Evolutionary conservation across 73 alveolate genomes (phyloP).

Genomic region (Stentor coeruleus): DNA sequence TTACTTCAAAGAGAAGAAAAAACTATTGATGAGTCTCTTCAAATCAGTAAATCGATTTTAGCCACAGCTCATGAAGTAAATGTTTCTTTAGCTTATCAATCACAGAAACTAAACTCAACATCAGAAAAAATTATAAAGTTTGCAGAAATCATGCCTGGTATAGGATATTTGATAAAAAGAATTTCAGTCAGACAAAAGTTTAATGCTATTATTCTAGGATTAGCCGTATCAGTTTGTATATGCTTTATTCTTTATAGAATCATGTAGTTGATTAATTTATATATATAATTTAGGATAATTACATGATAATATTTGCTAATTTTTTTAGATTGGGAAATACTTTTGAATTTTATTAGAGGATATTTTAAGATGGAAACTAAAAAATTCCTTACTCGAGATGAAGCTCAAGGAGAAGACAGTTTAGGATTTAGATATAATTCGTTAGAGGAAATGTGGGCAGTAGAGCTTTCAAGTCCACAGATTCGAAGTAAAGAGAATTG

Average conservation of each 20-base stretch:
- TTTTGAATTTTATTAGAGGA: too few relatives aligned
- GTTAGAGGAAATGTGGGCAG: slow-evolving; percentile 53
- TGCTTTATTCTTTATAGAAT: neutral
- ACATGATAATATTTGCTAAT: too few relatives aligned
- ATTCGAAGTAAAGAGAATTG: slow-evolving; percentile 40
- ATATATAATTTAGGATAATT: too few relatives aligned
- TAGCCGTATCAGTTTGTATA: neutral
- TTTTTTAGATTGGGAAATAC: too few relatives aligned
- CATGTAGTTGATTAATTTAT: too few relatives aligned
- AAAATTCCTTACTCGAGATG: slow-evolving; percentile 1
- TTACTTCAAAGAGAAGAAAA: neutral
- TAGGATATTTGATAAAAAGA: neutral
- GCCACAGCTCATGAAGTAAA: neutral
- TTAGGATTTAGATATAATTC: slow-evolving; percentile 31
- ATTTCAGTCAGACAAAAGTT: neutral
- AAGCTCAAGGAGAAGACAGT: slow-evolving; percentile 47
- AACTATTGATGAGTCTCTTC: neutral
- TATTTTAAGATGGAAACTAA: slow-evolving; percentile 23
- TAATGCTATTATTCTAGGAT: slow-evolving; percentile 1
- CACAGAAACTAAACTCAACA: slow-evolving; percentile 2
- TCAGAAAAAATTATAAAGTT: neutral
- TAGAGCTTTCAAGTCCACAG: slow-evolving; percentile 35
- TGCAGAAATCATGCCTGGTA: slow-evolving; percentile 16
- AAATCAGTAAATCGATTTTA: slow-evolving; percentile 9
- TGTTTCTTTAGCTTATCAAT: slow-evolving; percentile 11